Percentiles rank a stretch among this genome's conserved stretches.
Conservation (phyloP, 441 rosid genomes). For the Gossypium gossypioides region DNA sequence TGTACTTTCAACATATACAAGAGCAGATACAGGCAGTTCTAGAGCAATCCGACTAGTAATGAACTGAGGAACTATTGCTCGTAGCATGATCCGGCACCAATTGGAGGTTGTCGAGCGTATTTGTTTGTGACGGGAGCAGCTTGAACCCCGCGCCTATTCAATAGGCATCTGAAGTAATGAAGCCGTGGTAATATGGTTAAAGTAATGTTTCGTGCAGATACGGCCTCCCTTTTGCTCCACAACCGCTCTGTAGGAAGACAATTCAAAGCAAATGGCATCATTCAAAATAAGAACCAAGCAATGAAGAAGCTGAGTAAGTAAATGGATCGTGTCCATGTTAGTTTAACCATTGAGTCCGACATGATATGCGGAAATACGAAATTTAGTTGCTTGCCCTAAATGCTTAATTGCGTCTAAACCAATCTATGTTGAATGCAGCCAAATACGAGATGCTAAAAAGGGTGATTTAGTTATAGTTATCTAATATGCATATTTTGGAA, state of each 20-base stretch:
- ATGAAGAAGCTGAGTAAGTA: neutral
- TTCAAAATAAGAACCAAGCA: neutral
- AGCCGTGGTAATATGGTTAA: constrained; percentile 52
- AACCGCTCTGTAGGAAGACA: constrained; percentile 46
- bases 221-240: constrained; percentile 67
- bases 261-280: neutral
- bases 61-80: constrained; percentile 33
- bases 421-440: neutral
- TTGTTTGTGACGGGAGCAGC: constrained; percentile 67
- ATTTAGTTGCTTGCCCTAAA: neutral
- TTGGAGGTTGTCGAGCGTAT: constrained; percentile 56
- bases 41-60: neutral
- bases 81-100: constrained; percentile 82
- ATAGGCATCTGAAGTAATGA: constrained; percentile 80
- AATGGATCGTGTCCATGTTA: neutral
- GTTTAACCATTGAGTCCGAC: neutral
- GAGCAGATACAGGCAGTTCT: constrained; percentile 6
- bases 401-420: neutral
- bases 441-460: neutral
- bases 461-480: neutral
- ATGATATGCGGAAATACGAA: neutral
- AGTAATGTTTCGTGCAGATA: constrained; percentile 36
- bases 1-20: neutral
- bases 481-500: neutral
- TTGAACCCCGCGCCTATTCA: constrained; percentile 64